These are phyloP conservation scores for Radiomyces spectabilis DNA, from an alignment of 192 early-diverging fungal species.

Conservation along the genomic window DNA sequence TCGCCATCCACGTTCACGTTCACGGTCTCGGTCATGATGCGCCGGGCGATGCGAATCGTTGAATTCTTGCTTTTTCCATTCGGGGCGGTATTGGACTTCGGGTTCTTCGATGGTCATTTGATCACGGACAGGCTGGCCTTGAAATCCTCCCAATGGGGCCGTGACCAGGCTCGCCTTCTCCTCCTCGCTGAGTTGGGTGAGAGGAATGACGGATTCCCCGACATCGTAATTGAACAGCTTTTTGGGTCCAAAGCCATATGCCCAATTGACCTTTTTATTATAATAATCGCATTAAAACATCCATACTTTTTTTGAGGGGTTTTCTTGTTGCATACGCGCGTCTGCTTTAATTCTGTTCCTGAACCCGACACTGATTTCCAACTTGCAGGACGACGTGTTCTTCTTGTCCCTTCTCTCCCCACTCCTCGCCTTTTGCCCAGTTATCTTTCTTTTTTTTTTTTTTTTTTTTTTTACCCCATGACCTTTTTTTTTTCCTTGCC, in stretches of 20 bases:
- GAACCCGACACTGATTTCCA: too few species aligned
- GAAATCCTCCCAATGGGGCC: conserved; percentile 20
- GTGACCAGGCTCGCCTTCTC: conserved; percentile 22
- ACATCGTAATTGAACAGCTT: conserved; percentile 25
- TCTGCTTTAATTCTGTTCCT: too few species aligned
- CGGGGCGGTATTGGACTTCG: conserved; percentile 16
- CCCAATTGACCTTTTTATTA: conserved; percentile 33
- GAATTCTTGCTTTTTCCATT: conserved; percentile 19
- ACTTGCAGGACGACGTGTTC: too few species aligned
- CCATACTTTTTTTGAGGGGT: too few species aligned
- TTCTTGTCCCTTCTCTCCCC: too few species aligned
- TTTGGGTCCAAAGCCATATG: conserved; percentile 32
- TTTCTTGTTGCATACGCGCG: too few species aligned
- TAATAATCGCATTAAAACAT: too few species aligned
- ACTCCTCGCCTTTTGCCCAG: not conserved
- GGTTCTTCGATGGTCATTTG: conserved; percentile 30
- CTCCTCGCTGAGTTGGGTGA: conserved; percentile 10
- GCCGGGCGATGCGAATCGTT: too few species aligned
- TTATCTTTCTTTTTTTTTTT: not conserved
- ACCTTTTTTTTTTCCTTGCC: too few species aligned
- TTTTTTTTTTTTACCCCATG: not conserved
- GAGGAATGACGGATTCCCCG: conserved; percentile 25
- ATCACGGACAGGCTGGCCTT: conserved; percentile 16
- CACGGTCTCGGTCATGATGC: too few species aligned
- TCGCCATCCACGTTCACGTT: too few species aligned